These are phyloP conservation scores for Penicillium roqueforti DNA, from an alignment of 495 filamentous ascomycete genomes.

Conservation along the genomic window DNA sequence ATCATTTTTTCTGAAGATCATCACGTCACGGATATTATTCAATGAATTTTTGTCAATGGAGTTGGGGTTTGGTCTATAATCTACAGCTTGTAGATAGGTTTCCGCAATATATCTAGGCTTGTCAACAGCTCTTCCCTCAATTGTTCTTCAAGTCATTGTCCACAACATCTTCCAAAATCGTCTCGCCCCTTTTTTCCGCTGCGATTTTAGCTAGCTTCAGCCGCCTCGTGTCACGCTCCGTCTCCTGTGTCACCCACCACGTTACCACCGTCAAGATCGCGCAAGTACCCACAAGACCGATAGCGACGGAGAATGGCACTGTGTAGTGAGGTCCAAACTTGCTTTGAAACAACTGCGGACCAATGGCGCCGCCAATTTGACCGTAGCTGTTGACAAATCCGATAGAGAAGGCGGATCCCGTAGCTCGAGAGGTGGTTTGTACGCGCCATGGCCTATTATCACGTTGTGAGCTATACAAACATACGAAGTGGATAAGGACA, in stretches of 20 bases:
- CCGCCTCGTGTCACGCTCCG: slow-evolving; percentile 25
- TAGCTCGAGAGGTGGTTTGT: slow-evolving; percentile 39
- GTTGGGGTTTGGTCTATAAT: not conserved
- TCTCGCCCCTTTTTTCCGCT: slow-evolving; percentile 35
- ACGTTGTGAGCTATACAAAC: not conserved
- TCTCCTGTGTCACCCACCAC: slow-evolving; percentile 30
- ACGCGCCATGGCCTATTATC: slow-evolving; percentile 34
- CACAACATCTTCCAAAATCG: slow-evolving; percentile 42
- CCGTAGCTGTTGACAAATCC: slow-evolving; percentile 41
- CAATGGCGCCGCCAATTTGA: slow-evolving; percentile 36
- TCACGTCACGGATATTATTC: no score
- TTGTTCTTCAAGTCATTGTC: slow-evolving; percentile 32
- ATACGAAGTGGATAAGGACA: not conserved
- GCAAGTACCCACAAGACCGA: slow-evolving; percentile 28
- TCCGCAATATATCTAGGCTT: not conserved
- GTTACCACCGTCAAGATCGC: slow-evolving; percentile 16
- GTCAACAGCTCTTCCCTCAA: not conserved
- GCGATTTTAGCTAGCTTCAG: slow-evolving; percentile 39
- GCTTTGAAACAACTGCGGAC: slow-evolving; percentile 32
- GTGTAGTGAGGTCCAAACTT: slow-evolving; percentile 30
- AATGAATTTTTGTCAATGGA: no score
- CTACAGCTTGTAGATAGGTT: not conserved
- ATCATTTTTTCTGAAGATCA: not conserved
- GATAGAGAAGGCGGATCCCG: slow-evolving; percentile 42
- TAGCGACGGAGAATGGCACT: slow-evolving; percentile 31